Evolutionary conservation across 1,284 basidiomycete species (phyloP).

Genomic region (Sanguinoderma infundibulare): DNA sequence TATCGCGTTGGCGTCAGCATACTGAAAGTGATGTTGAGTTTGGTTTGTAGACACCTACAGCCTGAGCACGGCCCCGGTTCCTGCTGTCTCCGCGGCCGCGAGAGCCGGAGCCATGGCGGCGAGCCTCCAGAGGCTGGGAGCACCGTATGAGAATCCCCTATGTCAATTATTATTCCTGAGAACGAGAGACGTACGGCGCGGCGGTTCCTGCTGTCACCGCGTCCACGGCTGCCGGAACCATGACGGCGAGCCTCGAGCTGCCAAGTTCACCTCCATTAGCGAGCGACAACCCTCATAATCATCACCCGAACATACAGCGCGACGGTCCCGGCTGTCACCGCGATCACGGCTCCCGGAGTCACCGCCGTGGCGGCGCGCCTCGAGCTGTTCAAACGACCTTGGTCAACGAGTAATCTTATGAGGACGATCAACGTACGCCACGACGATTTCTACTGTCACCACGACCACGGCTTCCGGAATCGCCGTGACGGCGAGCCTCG

Average conservation of each 20-base stretch:
- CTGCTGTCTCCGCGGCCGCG: too few relatives aligned
- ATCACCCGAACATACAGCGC: not conserved
- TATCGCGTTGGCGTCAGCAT: not conserved
- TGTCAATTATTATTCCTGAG: not conserved
- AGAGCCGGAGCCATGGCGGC: slow-evolving; percentile 11
- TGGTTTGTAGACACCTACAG: too few relatives aligned
- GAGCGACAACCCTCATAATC: not conserved
- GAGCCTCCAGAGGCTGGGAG: not conserved
- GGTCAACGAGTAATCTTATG: not conserved
- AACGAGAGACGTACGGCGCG: slow-evolving; percentile 5
- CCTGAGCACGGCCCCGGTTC: too few relatives aligned
- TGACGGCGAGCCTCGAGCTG: slow-evolving; percentile 16
- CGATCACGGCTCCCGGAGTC: slow-evolving; percentile 27
- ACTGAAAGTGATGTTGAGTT: too few relatives aligned
- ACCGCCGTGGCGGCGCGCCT: slow-evolving; percentile 14
- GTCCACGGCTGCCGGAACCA: slow-evolving; percentile 16
- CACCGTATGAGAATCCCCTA: not conserved
- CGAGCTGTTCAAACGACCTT: not conserved
- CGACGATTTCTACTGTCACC: slow-evolving; percentile 14
- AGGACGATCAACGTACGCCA: not conserved
- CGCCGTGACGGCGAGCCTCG: slow-evolving; percentile 8
- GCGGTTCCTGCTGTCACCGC: slow-evolving; percentile 12
- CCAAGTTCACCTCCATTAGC: not conserved
- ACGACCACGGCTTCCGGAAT: slow-evolving; percentile 16
- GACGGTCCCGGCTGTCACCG: slow-evolving; percentile 10